phyloP scores from a whole-genome alignment of 2,329 filamentous ascomycete species.

The Xylaria sp. region DNA sequence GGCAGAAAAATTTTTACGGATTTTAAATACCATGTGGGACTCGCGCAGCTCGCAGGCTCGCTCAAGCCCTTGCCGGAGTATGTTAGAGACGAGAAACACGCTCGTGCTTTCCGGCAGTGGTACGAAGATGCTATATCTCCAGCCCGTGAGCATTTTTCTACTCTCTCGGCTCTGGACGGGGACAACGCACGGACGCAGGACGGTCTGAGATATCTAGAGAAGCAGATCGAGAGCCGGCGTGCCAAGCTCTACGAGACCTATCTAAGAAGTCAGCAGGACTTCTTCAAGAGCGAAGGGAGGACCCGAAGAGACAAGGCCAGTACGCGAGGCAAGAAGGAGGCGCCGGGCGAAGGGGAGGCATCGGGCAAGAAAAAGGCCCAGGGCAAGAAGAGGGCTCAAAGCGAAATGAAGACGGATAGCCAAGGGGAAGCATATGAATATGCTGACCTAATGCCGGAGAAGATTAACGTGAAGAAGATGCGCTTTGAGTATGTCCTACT shows the following conservation, averaged over 20 bases:
- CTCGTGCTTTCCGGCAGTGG: constrained; percentile 30
- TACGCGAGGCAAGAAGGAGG: no score
- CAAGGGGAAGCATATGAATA: no score
- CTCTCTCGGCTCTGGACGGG: not conserved
- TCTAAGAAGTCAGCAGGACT: no score
- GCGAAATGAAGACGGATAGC: no score
- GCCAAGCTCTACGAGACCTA: no score
- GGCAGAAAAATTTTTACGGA: constrained; percentile 33
- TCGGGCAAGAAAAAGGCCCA: no score
- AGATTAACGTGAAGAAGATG: not conserved
- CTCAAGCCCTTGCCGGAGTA: constrained; percentile 11
- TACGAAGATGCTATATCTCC: constrained; percentile 20
- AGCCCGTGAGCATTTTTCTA: constrained; percentile 10
- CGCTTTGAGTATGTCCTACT: constrained; percentile 30
- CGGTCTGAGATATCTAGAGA: not conserved
- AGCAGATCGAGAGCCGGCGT: not conserved
- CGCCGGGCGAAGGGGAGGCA: no score
- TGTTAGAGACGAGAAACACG: not conserved
- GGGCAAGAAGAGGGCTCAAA: no score
- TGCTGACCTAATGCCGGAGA: not conserved
- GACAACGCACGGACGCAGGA: not conserved
- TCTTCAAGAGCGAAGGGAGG: no score
- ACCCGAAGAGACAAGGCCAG: no score
- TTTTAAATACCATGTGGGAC: constrained; percentile 16
- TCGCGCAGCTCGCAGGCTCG: constrained; percentile 23